Evolutionary conservation across 768 basidiomycete genomes (phyloP).

Genomic region (Pleurotus giganteus): DNA sequence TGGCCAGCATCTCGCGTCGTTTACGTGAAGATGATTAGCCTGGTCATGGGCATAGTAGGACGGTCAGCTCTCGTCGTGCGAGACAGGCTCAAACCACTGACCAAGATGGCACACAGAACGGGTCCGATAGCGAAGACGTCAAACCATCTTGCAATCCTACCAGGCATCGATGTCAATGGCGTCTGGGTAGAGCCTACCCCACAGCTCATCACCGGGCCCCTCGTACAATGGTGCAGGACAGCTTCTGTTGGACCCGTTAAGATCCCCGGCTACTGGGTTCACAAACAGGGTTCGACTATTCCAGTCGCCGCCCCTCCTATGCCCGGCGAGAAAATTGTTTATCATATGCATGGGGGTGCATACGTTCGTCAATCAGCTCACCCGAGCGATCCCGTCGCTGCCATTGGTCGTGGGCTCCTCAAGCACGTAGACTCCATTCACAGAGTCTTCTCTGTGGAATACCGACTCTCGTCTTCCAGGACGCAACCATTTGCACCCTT

Average conservation of each 20-base stretch:
- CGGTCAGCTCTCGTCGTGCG: slow-evolving; percentile 23
- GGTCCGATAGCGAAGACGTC: slow-evolving; percentile 18
- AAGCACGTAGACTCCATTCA: slow-evolving; percentile 40
- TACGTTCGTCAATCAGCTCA: slow-evolving; percentile 55
- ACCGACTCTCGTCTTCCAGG: slow-evolving; percentile 55
- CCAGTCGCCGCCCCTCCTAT: slow-evolving; percentile 34
- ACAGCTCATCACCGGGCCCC: slow-evolving; percentile 40
- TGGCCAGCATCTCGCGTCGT: slow-evolving; percentile 45
- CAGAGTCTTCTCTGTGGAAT: slow-evolving; percentile 64
- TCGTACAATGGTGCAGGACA: slow-evolving; percentile 37
- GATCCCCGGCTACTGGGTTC: slow-evolving; percentile 59
- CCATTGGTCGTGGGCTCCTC: slow-evolving; percentile 46
- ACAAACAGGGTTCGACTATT: slow-evolving; percentile 37
- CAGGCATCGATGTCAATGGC: slow-evolving; percentile 40
- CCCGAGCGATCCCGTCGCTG: slow-evolving; percentile 46
- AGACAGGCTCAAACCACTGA: not conserved
- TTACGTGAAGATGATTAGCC: slow-evolving; percentile 32
- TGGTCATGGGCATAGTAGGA: slow-evolving; percentile 18
- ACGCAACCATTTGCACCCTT: slow-evolving; percentile 55
- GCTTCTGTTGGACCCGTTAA: slow-evolving; percentile 38
- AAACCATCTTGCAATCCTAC: slow-evolving; percentile 38
- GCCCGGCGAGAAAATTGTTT: slow-evolving; percentile 56
- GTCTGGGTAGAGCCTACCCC: slow-evolving; percentile 47
- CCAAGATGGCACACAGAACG: not conserved
- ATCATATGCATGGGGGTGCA: slow-evolving; percentile 63